Conservation (phyloP, 352 stramenopile species). For the Globisporangium polare region DNA sequence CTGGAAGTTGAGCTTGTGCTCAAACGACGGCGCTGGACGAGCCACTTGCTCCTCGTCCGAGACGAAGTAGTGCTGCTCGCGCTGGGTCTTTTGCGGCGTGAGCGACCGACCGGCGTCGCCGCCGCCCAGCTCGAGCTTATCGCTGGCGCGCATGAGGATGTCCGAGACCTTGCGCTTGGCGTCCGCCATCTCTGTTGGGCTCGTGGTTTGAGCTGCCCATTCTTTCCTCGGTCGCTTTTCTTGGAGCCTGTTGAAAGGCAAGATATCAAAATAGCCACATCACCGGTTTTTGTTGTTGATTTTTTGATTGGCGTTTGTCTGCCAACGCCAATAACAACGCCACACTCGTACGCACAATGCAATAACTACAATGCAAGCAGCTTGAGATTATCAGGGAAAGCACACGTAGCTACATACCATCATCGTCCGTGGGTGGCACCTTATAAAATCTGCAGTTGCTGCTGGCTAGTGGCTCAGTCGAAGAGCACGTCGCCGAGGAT, state of each 20-base stretch:
- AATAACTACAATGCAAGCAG: background rate
- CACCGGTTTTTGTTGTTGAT: no score
- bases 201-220: background rate
- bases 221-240: background rate
- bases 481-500: slow-evolving; percentile 74
- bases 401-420: slow-evolving; percentile 4
- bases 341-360: background rate
- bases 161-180: slow-evolving; percentile 7
- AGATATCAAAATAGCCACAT: slow-evolving; percentile 2
- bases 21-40: slow-evolving; percentile 18
- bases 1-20: slow-evolving; percentile 52
- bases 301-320: background rate
- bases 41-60: slow-evolving; percentile 8
- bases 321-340: background rate
- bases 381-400: background rate
- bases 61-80: slow-evolving; percentile 26
- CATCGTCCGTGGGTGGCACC: background rate
- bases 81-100: slow-evolving; percentile 3
- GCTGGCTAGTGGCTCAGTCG: slow-evolving; percentile 13
- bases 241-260: slow-evolving; percentile 1
- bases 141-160: slow-evolving; percentile 2
- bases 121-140: background rate
- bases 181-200: background rate
- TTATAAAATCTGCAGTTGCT: background rate
- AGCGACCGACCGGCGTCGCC: background rate